Evolutionary conservation across 2,329 filamentous ascomycete genomes (phyloP).

Genomic region (Phyllosticta capitalensis): DNA sequence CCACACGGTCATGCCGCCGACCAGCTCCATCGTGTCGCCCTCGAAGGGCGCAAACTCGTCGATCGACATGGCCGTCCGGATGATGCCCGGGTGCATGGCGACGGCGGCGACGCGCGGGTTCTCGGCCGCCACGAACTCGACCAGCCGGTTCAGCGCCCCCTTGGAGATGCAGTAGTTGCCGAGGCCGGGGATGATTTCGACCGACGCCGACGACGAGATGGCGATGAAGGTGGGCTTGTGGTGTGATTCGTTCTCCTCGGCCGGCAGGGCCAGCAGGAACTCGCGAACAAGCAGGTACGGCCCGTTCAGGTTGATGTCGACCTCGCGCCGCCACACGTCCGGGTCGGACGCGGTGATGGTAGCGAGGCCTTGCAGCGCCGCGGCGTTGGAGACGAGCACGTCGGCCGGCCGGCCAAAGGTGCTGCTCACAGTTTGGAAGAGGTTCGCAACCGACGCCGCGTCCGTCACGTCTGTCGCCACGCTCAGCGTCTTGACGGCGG

Average conservation of each 20-base stretch:
- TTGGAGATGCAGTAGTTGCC: constrained; percentile 40
- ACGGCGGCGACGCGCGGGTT: constrained; percentile 24
- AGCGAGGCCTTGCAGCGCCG: not conserved
- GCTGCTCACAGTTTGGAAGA: not conserved
- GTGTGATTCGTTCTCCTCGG: constrained; percentile 7
- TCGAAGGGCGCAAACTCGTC: constrained; percentile 15
- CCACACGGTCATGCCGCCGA: constrained; percentile 9
- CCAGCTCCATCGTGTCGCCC: not conserved
- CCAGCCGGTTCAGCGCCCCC: constrained; percentile 40
- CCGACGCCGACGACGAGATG: constrained; percentile 37
- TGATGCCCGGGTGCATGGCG: constrained; percentile 29
- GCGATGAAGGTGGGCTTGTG: constrained; percentile 38
- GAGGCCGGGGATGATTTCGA: constrained; percentile 11
- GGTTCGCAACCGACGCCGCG: not conserved
- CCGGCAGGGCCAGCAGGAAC: constrained; percentile 33
- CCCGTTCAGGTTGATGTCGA: constrained; percentile 42
- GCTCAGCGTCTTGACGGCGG: constrained; percentile 33
- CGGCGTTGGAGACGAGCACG: constrained; percentile 38
- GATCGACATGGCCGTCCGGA: constrained; percentile 29
- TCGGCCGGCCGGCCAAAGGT: constrained; percentile 24
- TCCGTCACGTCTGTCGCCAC: constrained; percentile 3
- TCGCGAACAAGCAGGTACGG: constrained; percentile 36
- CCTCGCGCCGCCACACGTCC: constrained; percentile 33
- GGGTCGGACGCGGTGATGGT: constrained; percentile 28
- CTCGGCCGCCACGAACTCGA: constrained; percentile 41